Percentiles rank a stretch among this genome's conserved stretches.
Evolutionary conservation across 768 basidiomycete genomes (phyloP).

Genomic region (Gloeostereum incarnatum): DNA sequence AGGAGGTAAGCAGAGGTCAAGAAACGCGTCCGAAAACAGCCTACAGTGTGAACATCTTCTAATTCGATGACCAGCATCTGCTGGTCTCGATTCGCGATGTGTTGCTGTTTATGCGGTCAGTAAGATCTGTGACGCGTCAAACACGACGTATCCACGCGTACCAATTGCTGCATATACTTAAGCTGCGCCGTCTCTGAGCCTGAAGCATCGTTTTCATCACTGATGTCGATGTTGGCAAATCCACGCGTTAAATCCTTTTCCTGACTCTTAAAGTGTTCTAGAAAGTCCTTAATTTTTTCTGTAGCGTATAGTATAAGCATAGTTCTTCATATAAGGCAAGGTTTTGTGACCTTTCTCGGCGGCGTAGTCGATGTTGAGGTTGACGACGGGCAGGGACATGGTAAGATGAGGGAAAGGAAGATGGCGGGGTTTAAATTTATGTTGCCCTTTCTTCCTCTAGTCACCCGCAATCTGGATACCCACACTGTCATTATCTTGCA

Average conservation of each 20-base stretch:
- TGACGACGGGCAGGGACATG: no score
- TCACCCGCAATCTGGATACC: no score
- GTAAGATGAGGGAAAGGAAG: no score
- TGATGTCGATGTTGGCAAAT: slow-evolving; percentile 64
- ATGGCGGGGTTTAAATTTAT: no score
- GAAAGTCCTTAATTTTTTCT: slow-evolving; percentile 66
- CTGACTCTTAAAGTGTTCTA: slow-evolving; percentile 56
- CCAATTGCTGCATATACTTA: slow-evolving; percentile 83
- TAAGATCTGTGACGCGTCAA: slow-evolving; percentile 13
- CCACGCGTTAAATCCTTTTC: slow-evolving; percentile 59
- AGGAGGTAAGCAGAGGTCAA: slow-evolving; percentile 6
- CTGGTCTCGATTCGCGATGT: slow-evolving; percentile 87
- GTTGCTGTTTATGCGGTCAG: slow-evolving; percentile 50
- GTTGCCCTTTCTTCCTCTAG: no score
- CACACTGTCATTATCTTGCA: no score
- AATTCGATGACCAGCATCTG: slow-evolving; percentile 84
- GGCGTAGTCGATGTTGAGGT: no score
- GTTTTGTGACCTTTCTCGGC: no score
- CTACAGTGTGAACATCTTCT: slow-evolving; percentile 74
- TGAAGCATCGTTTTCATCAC: slow-evolving; percentile 32
- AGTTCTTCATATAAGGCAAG: no score
- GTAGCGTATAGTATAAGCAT: no score
- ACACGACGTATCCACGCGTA: slow-evolving; percentile 28
- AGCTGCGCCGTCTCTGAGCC: slow-evolving; percentile 27
- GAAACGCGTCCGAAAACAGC: slow-evolving; percentile 11